Base-by-base conservation (phyloP, 441 rosid species). In the Arabidopsis hybrid region DNA sequence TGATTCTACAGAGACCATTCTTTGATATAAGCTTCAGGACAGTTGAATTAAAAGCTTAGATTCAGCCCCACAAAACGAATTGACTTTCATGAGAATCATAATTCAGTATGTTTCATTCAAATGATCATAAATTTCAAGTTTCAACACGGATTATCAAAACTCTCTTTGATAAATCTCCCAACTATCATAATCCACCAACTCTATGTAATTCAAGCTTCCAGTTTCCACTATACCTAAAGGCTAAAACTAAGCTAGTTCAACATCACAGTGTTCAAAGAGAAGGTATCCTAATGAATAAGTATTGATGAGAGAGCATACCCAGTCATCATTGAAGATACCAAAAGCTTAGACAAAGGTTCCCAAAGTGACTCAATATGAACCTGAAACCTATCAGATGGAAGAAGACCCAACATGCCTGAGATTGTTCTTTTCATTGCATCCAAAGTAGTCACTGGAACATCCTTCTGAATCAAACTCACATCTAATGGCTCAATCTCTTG, bases 381-480 rank as follows among this genome's bases (percentile, higher is more conserved):
- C 75, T 87, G 94, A 88, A 94, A 94, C 78, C 91, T 86, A 75
- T 90, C 91, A 14, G 98, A 91, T 1, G 98, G 98, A 78, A 94
- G 98, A 69, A 94, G 83, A 2, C 98, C 97, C 82, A 94, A 78
- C 97, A 94, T 94, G 72, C 98, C 96, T 1, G 96, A 94, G 57
- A 94, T 94, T 36, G 97, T 94, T 82, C 97, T 85, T 80, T 94
- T 94, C 93, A 94, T 91, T 6, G 98, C 98, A 85, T 91, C 98
- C 67, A 94, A 79, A 16, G 97, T 90, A 12, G 93, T 88, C 2
- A 87, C 74, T 3, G 97, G 84, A 57, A 94, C 97, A 58, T 94
- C 97, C 74, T 85, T 92, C 62, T 94, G 99, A 60, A 94, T 92
- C 16, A 90, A 78, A 81, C 91, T 88, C 80, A 94, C 92, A 67